Conservation (phyloP, 805 yeast genomes). For the Schizosaccharomyces octosporus region DNA sequence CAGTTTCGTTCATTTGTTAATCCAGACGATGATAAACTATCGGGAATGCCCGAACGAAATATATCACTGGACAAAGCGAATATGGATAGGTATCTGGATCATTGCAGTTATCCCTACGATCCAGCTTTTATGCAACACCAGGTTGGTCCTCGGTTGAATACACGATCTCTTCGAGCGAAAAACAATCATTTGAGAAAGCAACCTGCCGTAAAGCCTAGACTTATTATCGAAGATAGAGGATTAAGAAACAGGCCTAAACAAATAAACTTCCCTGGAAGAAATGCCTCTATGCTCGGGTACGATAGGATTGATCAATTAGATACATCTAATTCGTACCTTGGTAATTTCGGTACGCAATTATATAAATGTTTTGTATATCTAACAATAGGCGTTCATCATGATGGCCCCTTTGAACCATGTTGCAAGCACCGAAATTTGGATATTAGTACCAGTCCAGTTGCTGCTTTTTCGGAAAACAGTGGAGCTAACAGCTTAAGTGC, state of each 20-base stretch:
- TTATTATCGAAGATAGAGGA: not conserved
- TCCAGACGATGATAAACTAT: no score
- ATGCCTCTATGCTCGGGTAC: not conserved
- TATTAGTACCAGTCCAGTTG: not conserved
- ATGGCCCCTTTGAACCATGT: not conserved
- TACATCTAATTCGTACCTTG: not conserved
- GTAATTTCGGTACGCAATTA: not conserved
- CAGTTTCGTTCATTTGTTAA: no score
- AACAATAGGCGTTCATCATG: not conserved
- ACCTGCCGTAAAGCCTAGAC: not conserved
- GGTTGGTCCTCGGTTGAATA: no score
- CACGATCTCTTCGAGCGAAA: no score
- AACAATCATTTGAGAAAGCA: no score
- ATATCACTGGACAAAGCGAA: no score
- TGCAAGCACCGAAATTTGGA: not conserved
- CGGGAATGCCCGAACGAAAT: no score
- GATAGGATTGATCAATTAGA: not conserved
- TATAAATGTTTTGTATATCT: not conserved
- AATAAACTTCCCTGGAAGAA: not conserved
- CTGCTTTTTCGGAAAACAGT: not conserved
- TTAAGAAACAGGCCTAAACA: not conserved
- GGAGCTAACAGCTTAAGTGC: not conserved
- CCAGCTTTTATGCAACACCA: no score
- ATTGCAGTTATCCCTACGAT: no score
- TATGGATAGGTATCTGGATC: no score